These are phyloP conservation scores for Mucor mucedo DNA, from an alignment of 371 early-diverging fungal species.

Conservation along the genomic window DNA sequence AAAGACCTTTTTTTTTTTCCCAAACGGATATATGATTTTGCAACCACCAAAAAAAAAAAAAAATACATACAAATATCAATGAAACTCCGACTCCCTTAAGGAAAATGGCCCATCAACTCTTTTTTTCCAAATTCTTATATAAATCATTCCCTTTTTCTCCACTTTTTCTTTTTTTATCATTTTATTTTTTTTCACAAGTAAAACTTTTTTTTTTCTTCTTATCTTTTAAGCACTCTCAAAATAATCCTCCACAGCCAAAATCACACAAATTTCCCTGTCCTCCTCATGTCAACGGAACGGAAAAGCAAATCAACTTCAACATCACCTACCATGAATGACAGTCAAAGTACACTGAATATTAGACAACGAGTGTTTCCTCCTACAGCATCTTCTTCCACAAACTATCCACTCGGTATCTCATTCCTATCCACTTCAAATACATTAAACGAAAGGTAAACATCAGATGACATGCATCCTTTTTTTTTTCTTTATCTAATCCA, in stretches of 20 bases:
- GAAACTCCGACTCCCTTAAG: background rate
- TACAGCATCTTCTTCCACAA: conserved; percentile 3
- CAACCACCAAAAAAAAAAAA: background rate
- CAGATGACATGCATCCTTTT: background rate
- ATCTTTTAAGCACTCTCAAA: no score
- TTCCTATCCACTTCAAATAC: conserved; percentile 3
- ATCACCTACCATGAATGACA: conserved; percentile 11
- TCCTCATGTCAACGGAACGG: conserved; percentile 7
- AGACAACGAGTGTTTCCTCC: background rate
- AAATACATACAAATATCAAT: background rate
- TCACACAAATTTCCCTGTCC: background rate
- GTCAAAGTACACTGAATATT: conserved; percentile 4
- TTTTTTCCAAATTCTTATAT: conserved; percentile 1
- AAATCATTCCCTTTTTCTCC: background rate
- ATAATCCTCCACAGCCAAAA: background rate
- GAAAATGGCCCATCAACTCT: background rate
- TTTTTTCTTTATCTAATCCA: background rate
- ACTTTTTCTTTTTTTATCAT: background rate
- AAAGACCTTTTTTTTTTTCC: background rate
- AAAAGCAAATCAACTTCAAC: conserved; percentile 2
- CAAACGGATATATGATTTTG: conserved; percentile 2
- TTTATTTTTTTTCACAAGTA: background rate
- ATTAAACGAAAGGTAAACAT: conserved; percentile 10
- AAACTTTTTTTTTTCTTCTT: background rate
- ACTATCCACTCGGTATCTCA: conserved; percentile 12